A percentile compares a stretch with the other conserved stretches of the same genome.
These are phyloP conservation scores for Aechmea fasciata DNA, from an alignment of 176 grass and related monocot genomes.

Conservation along the genomic window DNA sequence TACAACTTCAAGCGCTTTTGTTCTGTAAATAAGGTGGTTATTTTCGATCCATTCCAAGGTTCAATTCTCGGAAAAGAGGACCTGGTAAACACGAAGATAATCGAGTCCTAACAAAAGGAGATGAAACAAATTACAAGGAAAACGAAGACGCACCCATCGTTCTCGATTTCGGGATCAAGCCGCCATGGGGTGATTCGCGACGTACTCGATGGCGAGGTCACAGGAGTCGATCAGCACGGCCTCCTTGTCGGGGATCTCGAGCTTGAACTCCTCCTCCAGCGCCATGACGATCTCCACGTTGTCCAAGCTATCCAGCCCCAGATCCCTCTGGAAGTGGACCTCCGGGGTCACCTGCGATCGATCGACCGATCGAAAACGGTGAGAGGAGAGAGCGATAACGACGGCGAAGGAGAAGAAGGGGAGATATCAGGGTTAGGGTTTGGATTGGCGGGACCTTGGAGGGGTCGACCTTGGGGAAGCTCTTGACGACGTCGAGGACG, in stretches of 20 bases:
- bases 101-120: background rate
- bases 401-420: background rate
- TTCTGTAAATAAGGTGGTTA: background rate
- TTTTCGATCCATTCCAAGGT: background rate
- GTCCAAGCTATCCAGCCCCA: constrained; percentile 73
- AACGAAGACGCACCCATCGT: background rate
- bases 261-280: constrained; percentile 85
- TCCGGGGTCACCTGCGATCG: constrained; percentile 39
- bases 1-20: background rate
- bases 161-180: constrained; percentile 14
- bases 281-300: constrained; percentile 74
- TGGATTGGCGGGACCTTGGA: constrained; percentile 45
- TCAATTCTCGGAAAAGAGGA: background rate
- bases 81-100: background rate
- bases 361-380: background rate
- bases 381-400: background rate
- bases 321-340: constrained; percentile 64
- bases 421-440: constrained; percentile 7
- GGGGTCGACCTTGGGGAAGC: constrained; percentile 90
- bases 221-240: constrained; percentile 59
- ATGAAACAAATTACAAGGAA: background rate
- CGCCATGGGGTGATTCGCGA: constrained; percentile 65
- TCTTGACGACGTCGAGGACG: constrained; percentile 68
- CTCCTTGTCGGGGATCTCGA: constrained; percentile 72
- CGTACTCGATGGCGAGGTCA: constrained; percentile 61